phyloP scores from a whole-genome alignment of 1,139 yeast species.

The Petasospora rhodanensis region DNA sequence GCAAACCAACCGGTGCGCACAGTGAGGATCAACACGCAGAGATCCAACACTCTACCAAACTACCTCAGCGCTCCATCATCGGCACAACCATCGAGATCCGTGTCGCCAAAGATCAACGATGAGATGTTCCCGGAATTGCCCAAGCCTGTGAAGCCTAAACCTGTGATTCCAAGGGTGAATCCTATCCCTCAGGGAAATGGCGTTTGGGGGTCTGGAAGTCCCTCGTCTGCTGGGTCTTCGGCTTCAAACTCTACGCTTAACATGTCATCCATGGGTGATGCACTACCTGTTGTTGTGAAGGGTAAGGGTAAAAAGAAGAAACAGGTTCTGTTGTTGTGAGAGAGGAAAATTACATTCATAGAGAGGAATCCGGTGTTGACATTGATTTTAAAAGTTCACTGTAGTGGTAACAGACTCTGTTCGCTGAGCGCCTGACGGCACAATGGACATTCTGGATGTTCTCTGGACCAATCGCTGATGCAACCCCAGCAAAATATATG shows the following conservation, averaged over 20 bases:
- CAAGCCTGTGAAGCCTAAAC: constrained; percentile 27
- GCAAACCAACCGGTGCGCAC: constrained; percentile 9
- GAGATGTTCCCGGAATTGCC: constrained; percentile 51
- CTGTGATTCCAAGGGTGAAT: constrained; percentile 32
- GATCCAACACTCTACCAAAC: constrained; percentile 23
- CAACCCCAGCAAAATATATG: constrained; percentile 94
- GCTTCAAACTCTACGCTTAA: constrained; percentile 14
- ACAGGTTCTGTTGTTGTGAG: constrained; percentile 36
- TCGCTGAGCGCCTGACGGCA: constrained; percentile 76
- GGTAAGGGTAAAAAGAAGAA: constrained; percentile 40
- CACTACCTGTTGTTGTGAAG: constrained; percentile 17
- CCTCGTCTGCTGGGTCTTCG: constrained; percentile 6
- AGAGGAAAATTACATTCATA: too few species aligned
- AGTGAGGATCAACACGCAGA: constrained; percentile 19
- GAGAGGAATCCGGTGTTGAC: too few species aligned
- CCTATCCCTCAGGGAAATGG: constrained; percentile 30
- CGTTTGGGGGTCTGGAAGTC: constrained; percentile 28
- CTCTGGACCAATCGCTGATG: constrained; percentile 84
- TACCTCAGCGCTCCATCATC: constrained; percentile 21
- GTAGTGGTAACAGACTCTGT: constrained; percentile 68
- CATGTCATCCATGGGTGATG: constrained; percentile 16
- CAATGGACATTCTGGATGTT: constrained; percentile 85
- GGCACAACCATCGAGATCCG: constrained; percentile 9
- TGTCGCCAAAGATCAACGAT: constrained; percentile 12
- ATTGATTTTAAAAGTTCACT: constrained; percentile 35